These are phyloP conservation scores for Neurospora sp. DNA, from an alignment of 495 filamentous ascomycete genomes.

Conservation along the genomic window DNA sequence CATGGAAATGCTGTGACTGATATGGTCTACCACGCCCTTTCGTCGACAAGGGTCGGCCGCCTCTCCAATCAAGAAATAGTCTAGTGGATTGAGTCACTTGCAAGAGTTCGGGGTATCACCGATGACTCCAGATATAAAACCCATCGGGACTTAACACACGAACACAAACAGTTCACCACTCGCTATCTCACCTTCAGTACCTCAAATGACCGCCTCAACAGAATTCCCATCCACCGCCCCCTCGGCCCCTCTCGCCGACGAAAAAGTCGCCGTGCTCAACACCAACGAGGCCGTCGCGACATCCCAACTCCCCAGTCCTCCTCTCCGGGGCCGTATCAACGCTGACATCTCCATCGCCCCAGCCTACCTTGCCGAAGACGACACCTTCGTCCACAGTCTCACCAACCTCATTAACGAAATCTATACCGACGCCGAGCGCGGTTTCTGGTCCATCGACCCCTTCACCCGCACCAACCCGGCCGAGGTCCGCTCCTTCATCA, in stretches of 20 bases:
- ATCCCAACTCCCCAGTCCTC: background rate
- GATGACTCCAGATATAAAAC: no score
- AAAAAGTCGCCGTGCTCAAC: background rate
- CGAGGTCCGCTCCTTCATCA: background rate
- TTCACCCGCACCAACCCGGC: background rate
- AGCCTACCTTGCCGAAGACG: background rate
- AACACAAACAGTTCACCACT: no score
- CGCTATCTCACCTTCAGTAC: no score
- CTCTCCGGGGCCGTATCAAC: background rate
- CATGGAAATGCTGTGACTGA: background rate
- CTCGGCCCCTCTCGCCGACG: background rate
- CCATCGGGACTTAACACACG: no score
- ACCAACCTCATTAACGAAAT: conserved; percentile 2
- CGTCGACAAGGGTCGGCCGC: background rate
- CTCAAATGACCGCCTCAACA: background rate
- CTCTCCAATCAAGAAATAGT: no score
- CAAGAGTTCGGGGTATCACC: background rate
- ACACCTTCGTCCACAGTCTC: background rate
- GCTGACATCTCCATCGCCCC: background rate
- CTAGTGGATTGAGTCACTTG: background rate
- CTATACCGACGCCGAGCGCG: conserved; percentile 1
- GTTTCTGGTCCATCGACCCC: background rate
- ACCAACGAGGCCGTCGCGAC: background rate
- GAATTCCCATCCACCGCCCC: background rate
- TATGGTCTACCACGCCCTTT: background rate